These are phyloP conservation scores for Penicillium sp. DNA, from an alignment of 2,329 filamentous ascomycete genomes.

Conservation along the genomic window DNA sequence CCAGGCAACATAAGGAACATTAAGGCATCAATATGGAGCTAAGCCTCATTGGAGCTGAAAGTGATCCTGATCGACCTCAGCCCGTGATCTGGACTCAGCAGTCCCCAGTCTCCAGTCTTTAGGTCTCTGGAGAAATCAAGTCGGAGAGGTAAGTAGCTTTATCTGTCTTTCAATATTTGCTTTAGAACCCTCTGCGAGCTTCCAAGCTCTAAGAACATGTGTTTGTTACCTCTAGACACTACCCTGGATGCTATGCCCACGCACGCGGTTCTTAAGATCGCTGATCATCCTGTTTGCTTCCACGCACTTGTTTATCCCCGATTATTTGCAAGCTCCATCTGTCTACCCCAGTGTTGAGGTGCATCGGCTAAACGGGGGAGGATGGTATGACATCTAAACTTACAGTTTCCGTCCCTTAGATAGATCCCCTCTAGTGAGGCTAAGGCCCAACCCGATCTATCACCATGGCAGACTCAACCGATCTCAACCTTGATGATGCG, in stretches of 20 bases:
- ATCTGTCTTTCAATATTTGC: background rate
- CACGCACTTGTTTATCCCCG: constrained; percentile 38
- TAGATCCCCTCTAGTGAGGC: constrained; percentile 15
- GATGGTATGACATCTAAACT: constrained; percentile 25
- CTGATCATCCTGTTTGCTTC: constrained; percentile 35
- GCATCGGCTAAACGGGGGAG: constrained; percentile 3
- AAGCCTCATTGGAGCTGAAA: constrained; percentile 11
- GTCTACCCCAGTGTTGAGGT: constrained; percentile 11
- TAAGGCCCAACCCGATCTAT: constrained; percentile 19
- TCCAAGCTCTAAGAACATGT: constrained; percentile 3
- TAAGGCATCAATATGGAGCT: background rate
- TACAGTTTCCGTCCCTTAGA: constrained; percentile 7
- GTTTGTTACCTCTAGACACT: constrained; percentile 12
- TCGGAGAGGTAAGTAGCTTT: constrained; percentile 7
- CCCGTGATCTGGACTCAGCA: constrained; percentile 23
- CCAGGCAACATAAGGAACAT: background rate
- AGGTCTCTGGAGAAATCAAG: constrained; percentile 7
- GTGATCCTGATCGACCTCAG: constrained; percentile 15
- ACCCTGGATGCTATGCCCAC: constrained; percentile 36
- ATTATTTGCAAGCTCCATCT: constrained; percentile 17
- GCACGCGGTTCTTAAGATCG: constrained; percentile 32
- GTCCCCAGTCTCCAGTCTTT: constrained; percentile 14
- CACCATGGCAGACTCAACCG: constrained; percentile 43
- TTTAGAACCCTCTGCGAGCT: background rate
- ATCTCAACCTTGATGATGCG: constrained; percentile 45